Base-by-base conservation (phyloP, 768 basidiomycete genomes). In the Leccinum rimulosum region DNA sequence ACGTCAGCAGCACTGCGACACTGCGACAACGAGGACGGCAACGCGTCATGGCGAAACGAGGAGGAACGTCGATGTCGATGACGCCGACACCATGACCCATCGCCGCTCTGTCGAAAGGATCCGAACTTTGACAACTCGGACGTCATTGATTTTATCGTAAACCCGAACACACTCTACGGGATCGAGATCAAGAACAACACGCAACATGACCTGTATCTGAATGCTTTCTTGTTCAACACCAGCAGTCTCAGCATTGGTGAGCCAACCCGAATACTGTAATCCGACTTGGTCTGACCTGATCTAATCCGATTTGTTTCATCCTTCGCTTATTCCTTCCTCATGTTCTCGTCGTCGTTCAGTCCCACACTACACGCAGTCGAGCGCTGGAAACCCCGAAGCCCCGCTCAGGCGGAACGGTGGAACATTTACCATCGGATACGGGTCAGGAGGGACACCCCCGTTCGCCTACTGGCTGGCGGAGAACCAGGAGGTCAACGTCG, bases 171-270 rank as follows among this genome's bases (percentile, higher is more conserved):
- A 33, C 27, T 51, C 11, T 51, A 51, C 31, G 50, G 50, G 11
- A 51, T 56, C 27, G 35, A 62, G 40, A 54, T 62, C 52, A 62
- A 43, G 19, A 62, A 62, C 28, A 43, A 57, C 22, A 62, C 60
- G 3, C 50, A 51, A 33, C 10, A 28, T 10, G 50, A 51, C 31
- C 50, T 51, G 11, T 51, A 51, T 33, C 31, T 51, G 31, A 51
- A 51, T 31, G 50, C 50, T 12, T 51, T 51, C 50, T 31, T 51
- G 19, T 51, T 51, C 31, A 51, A 51, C 31, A 33, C 31, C 31
- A 51, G 50, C 19, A 51, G 50, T 51, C 14, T 51, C 11, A 51
- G 50, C 31, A 35, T 51, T 19, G 28, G 50, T 51, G 17, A 51
- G 50, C 4, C 14, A 50, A 10, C 27, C 17, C 19, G 5, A 33